Base-by-base conservation (phyloP, 768 basidiomycete genomes). In the Calvatia gigantea region DNA sequence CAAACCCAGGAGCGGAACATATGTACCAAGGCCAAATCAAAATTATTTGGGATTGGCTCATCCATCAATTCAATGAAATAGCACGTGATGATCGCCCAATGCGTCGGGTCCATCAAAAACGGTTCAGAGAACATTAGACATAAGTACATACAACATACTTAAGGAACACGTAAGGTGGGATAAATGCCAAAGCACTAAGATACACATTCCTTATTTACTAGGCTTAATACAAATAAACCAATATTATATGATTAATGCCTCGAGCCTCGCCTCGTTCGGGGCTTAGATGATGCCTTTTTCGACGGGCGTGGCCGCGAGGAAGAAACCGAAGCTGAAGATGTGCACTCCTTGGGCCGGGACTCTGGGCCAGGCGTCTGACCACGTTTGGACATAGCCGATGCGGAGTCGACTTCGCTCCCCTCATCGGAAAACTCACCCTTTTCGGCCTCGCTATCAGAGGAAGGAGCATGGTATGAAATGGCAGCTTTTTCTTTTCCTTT, bases 401-500 rank as follows among this genome's bases (percentile, higher is more conserved):
- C 14, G 31, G 8, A 21, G 19, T 54, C n/a, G 43, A 15, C n/a
- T 38, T 49, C 43, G 47, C 19, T 27, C 23, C 27, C 44, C 6
- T 38, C 45, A 11, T 46, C 28, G 17, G 31, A 27, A 19, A 29
- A 28, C 6, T 45, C 17, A 23, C 56, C 57, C 28, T 38, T 11
- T 6, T 52, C 54, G 11, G 42, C 21, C n/a, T 60, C 60, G 19
- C 33, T 49, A 8, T 31, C 41, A 17, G 46, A 51, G 4, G 29
- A 12, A 44, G 12, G 14, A 2, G 41, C 11, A 27, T 38, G 25
- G 19, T 23, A 31, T 19, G 41, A 4, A 38, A 23, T 39, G 4
- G 33, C 60, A 17, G 9, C 58, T 35, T 59, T 63, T 17, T 56
- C 60, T 47, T 64, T 61, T 42, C 50, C 58, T 56, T 55, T 60